These are phyloP conservation scores for Ganoderma sinense DNA, from an alignment of 1,284 basidiomycete species.

Conservation along the genomic window DNA sequence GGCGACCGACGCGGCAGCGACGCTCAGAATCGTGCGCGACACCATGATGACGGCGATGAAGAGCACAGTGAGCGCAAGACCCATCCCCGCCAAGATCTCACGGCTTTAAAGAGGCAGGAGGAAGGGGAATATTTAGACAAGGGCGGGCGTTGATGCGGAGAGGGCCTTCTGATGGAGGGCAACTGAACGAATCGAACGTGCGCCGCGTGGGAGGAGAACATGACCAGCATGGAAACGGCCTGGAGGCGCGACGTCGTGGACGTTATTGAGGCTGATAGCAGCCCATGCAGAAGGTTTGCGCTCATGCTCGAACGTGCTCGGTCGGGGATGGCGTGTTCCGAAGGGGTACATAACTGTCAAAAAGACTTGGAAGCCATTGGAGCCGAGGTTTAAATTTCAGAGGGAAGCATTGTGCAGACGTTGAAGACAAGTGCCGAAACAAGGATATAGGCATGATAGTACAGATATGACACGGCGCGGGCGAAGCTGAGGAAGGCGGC, in stretches of 20 bases:
- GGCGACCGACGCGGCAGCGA: conserved; percentile 18
- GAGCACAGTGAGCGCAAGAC: conserved; percentile 9
- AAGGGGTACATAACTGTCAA: neutral
- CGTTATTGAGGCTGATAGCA: neutral
- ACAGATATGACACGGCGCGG: neutral
- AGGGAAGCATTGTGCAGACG: neutral
- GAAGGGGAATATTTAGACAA: conserved; percentile 15
- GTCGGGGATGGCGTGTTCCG: neutral
- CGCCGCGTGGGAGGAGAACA: conserved; percentile 20
- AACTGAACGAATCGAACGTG: conserved; percentile 25
- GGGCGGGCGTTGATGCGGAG: neutral
- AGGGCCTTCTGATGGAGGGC: conserved; percentile 10
- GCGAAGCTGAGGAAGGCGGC: neutral
- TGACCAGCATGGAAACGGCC: neutral
- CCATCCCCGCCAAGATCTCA: conserved; percentile 9
- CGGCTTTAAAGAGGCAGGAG: conserved; percentile 14
- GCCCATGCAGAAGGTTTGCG: neutral
- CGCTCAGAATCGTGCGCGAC: conserved; percentile 21
- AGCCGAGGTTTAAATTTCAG: neutral
- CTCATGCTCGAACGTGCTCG: neutral
- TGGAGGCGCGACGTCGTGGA: neutral
- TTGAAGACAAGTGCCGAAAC: neutral
- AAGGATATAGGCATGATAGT: neutral
- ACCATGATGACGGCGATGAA: conserved; percentile 21
- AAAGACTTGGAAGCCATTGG: neutral